Evolutionary conservation across 495 filamentous ascomycete genomes (phyloP).

Genomic region (Opeltia flavorubescens): DNA sequence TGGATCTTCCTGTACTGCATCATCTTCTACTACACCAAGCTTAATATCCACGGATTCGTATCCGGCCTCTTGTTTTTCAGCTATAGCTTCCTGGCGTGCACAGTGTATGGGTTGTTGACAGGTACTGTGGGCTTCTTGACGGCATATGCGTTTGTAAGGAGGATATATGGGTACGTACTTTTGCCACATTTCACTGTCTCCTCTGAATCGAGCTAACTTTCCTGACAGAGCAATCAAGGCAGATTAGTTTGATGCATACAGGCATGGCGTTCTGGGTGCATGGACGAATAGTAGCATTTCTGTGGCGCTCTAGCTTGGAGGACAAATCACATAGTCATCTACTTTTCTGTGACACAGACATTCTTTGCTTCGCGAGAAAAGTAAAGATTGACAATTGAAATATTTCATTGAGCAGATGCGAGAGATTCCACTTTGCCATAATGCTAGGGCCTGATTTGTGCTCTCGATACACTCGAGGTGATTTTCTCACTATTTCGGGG

Average conservation of each 20-base stretch:
- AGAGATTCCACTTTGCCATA: too few relatives aligned
- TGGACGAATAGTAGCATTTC: neutral
- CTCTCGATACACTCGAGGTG: too few relatives aligned
- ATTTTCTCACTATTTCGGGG: too few relatives aligned
- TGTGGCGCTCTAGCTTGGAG: neutral
- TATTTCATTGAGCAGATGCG: too few relatives aligned
- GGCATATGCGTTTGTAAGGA: conserved; percentile 76
- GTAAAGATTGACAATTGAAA: too few relatives aligned
- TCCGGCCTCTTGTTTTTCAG: conserved; percentile 76
- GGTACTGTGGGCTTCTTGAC: conserved; percentile 84
- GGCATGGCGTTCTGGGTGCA: neutral
- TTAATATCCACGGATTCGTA: conserved; percentile 72
- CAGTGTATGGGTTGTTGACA: conserved; percentile 69
- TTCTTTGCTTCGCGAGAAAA: too few relatives aligned
- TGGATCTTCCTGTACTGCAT: conserved; percentile 82
- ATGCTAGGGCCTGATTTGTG: too few relatives aligned
- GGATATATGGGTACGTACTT: conserved; percentile 66
- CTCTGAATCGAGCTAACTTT: neutral
- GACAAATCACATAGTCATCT: neutral
- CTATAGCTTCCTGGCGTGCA: conserved; percentile 68
- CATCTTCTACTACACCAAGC: conserved; percentile 75
- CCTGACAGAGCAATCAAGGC: conserved; percentile 26
- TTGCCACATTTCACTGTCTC: conserved; percentile 2
- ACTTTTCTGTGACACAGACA: too few relatives aligned
- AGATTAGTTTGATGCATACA: too few relatives aligned